Evolutionary conservation across 805 yeast species (phyloP).

Genomic region (Kodamaea jinghongensis): DNA sequence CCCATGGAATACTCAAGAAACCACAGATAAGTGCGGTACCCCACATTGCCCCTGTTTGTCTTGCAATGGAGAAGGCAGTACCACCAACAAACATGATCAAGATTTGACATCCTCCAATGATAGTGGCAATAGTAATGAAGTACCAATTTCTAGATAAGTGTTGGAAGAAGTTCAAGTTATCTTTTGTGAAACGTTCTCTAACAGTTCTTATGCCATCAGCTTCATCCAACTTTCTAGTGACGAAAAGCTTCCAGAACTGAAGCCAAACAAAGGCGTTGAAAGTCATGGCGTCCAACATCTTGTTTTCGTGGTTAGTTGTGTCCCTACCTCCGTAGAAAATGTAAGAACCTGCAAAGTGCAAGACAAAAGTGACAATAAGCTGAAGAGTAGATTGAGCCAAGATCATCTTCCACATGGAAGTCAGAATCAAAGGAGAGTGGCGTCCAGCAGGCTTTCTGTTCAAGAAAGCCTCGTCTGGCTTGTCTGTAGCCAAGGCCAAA

Average conservation of each 20-base stretch:
- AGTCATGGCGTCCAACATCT: slow-evolving; percentile 76
- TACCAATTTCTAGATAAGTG: slow-evolving; percentile 81
- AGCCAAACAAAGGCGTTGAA: slow-evolving; percentile 97
- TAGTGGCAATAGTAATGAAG: slow-evolving; percentile 65
- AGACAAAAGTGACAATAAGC: slow-evolving; percentile 69
- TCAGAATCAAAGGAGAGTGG: slow-evolving; percentile 71
- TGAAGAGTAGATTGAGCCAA: slow-evolving; percentile 81
- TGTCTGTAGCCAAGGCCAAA: slow-evolving; percentile 94
- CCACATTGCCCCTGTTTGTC: slow-evolving; percentile 88
- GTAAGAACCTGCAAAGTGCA: slow-evolving; percentile 76
- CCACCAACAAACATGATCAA: slow-evolving; percentile 97
- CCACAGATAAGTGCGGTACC: slow-evolving; percentile 84
- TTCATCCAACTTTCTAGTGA: slow-evolving; percentile 90
- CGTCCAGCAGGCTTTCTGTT: slow-evolving; percentile 85
- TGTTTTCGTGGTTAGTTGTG: slow-evolving; percentile 44
- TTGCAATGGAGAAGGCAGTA: slow-evolving; percentile 80
- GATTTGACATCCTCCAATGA: slow-evolving; percentile 83
- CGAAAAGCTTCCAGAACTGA: slow-evolving; percentile 91
- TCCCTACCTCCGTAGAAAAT: slow-evolving; percentile 49
- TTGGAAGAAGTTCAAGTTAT: slow-evolving; percentile 77
- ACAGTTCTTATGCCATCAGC: slow-evolving; percentile 64
- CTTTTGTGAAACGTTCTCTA: slow-evolving; percentile 54
- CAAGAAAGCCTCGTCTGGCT: slow-evolving; percentile 81
- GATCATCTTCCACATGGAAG: slow-evolving; percentile 98
- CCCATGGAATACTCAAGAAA: slow-evolving; percentile 74